These are phyloP conservation scores for Auriscalpium orientale DNA, from an alignment of 768 basidiomycete species.

Conservation along the genomic window DNA sequence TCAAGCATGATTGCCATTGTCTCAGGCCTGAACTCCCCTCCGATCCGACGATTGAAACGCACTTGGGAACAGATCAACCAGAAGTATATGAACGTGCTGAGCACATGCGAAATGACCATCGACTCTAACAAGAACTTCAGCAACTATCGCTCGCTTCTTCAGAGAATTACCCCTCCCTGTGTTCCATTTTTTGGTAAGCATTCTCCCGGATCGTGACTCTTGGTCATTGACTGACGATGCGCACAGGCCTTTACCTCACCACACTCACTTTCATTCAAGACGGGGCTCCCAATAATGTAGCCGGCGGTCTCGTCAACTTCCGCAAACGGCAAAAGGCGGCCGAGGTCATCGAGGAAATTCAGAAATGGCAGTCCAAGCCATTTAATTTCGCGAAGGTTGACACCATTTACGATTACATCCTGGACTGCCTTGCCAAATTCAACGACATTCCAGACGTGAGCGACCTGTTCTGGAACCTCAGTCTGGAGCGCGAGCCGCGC, in stretches of 20 bases:
- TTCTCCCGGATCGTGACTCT: neutral
- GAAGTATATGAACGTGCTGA: conserved; percentile 65
- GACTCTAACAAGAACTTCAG: conserved; percentile 92
- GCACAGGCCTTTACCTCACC: conserved; percentile 89
- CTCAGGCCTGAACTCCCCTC: conserved; percentile 89
- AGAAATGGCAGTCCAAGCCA: conserved; percentile 87
- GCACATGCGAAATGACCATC: conserved; percentile 80
- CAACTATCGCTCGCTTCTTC: conserved; percentile 81
- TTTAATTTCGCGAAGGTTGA: conserved; percentile 77
- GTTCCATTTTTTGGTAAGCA: conserved; percentile 90
- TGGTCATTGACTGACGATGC: too few species aligned
- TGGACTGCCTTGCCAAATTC: conserved; percentile 68
- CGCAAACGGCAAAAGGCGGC: conserved; percentile 91
- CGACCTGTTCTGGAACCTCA: conserved; percentile 79
- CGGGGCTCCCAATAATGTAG: conserved; percentile 81
- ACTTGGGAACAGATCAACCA: conserved; percentile 87
- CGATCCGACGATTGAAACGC: conserved; percentile 85
- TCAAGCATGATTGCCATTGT: conserved; percentile 96
- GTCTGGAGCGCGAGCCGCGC: conserved; percentile 83
- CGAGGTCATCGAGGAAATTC: conserved; percentile 96
- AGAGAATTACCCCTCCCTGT: conserved; percentile 82
- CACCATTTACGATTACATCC: conserved; percentile 65
- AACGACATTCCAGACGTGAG: conserved; percentile 60
- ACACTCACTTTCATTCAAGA: conserved; percentile 98
- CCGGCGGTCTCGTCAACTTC: conserved; percentile 84